Percentiles rank a stretch among this genome's conserved stretches.
These are phyloP conservation scores for Mitragyna speciosa DNA, from an alignment of 257 asterid species.

Conservation along the genomic window DNA sequence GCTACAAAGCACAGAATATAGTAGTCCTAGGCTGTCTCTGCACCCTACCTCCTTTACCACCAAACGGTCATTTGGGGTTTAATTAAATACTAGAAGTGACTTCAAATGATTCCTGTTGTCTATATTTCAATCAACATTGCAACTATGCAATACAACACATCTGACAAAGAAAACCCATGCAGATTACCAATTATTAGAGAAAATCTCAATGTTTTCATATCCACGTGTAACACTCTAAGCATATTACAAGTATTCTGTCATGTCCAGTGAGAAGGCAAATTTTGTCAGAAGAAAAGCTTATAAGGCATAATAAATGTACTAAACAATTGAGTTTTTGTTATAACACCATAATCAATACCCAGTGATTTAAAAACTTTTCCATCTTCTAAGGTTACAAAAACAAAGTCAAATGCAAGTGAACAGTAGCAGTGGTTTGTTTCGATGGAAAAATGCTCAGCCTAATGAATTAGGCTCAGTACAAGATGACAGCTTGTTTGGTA, in stretches of 20 bases:
- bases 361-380: too few species aligned
- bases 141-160: background rate
- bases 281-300: background rate
- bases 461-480: background rate
- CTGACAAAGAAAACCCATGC: background rate
- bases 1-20: background rate
- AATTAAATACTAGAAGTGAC: too few species aligned
- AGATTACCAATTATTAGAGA: too few species aligned
- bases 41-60: too few species aligned
- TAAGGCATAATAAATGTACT: background rate
- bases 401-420: too few species aligned
- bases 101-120: background rate
- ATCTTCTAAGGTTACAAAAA: too few species aligned
- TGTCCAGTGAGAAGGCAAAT: too few species aligned
- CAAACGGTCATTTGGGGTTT: too few species aligned
- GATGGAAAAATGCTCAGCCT: background rate
- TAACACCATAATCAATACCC: background rate
- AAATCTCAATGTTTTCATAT: background rate
- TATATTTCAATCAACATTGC: too few species aligned
- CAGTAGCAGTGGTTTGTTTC: background rate
- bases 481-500: background rate
- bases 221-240: too few species aligned
- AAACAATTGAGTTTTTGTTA: too few species aligned
- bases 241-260: background rate
- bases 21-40: too few species aligned